phyloP scores from a whole-genome alignment of 768 basidiomycete genomes.

The Baorangia bicolor region DNA sequence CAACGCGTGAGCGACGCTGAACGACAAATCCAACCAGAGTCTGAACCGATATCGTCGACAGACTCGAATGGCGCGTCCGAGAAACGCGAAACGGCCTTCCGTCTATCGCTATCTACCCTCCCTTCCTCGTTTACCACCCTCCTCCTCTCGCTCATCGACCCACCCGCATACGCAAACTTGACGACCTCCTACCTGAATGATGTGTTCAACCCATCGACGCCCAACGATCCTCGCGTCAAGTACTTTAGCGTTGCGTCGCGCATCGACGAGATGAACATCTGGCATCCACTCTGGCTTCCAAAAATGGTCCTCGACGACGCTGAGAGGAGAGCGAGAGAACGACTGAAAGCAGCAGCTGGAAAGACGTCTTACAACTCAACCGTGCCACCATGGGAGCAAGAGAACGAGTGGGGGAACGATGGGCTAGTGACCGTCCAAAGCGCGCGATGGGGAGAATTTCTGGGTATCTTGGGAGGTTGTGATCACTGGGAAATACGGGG shows the following conservation, averaged over 20 bases:
- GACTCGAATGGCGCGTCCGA: constrained; percentile 5
- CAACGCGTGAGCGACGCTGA: neutral
- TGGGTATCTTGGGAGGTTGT: constrained; percentile 84
- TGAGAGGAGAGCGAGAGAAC: constrained; percentile 59
- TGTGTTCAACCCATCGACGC: constrained; percentile 80
- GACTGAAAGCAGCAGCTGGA: constrained; percentile 33
- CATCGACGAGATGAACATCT: constrained; percentile 60
- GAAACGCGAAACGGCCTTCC: constrained; percentile 34
- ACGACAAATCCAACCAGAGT: neutral
- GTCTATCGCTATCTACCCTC: constrained; percentile 59
- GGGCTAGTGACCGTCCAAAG: constrained; percentile 90
- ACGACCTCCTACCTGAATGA: constrained; percentile 79
- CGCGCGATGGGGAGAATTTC: constrained; percentile 94
- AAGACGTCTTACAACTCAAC: constrained; percentile 9
- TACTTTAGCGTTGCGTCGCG: constrained; percentile 92
- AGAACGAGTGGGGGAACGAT: constrained; percentile 79
- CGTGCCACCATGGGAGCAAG: constrained; percentile 47
- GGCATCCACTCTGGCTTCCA: constrained; percentile 97
- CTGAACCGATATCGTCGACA: neutral
- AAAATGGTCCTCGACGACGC: constrained; percentile 90
- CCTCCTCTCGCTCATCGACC: constrained; percentile 86
- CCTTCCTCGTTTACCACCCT: constrained; percentile 86
- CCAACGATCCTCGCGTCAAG: constrained; percentile 76
- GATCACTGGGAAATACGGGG: constrained; percentile 98
- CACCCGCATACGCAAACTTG: constrained; percentile 94